Evolutionary conservation across 371 early-diverging fungal genomes (phyloP).

Genomic region (Saksenaea oblongispora): DNA sequence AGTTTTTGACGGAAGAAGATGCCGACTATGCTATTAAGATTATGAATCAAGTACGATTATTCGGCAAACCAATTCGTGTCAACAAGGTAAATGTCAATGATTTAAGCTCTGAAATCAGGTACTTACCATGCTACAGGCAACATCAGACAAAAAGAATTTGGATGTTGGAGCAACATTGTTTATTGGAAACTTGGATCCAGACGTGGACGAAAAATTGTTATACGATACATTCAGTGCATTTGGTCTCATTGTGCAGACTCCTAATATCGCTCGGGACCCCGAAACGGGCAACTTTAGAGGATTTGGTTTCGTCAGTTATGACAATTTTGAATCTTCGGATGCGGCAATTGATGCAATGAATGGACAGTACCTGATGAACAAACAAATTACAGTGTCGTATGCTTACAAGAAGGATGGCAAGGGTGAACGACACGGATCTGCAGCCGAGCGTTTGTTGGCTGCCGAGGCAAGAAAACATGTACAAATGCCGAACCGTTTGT

Average conservation of each 20-base stretch:
- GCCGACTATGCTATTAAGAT: slow-evolving; percentile 97
- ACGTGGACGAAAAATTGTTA: slow-evolving; percentile 93
- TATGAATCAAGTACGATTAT: slow-evolving; percentile 95
- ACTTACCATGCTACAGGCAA: slow-evolving; percentile 53
- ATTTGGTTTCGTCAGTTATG: slow-evolving; percentile 93
- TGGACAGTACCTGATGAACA: slow-evolving; percentile 93
- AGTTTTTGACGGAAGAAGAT: slow-evolving; percentile 92
- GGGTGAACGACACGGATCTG: slow-evolving; percentile 97
- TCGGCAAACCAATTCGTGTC: slow-evolving; percentile 93
- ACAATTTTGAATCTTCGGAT: slow-evolving; percentile 95
- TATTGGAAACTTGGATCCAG: slow-evolving; percentile 94
- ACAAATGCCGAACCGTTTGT: slow-evolving; percentile 69
- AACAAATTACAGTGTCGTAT: slow-evolving; percentile 88
- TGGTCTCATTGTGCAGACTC: slow-evolving; percentile 87
- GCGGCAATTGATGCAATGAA: slow-evolving; percentile 97
- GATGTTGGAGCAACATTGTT: slow-evolving; percentile 97
- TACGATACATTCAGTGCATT: slow-evolving; percentile 96
- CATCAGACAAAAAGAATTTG: slow-evolving; percentile 85
- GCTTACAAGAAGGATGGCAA: slow-evolving; percentile 98
- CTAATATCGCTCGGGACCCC: slow-evolving; percentile 90
- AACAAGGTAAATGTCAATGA: slow-evolving; percentile 73
- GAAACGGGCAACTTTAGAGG: slow-evolving; percentile 88
- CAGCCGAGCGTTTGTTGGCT: slow-evolving; percentile 95
- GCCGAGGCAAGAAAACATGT: slow-evolving; percentile 84
- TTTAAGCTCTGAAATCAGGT: neutral